Conservation (phyloP, 2,329 filamentous ascomycete genomes). For the Byssoonygena ceratinophila region DNA sequence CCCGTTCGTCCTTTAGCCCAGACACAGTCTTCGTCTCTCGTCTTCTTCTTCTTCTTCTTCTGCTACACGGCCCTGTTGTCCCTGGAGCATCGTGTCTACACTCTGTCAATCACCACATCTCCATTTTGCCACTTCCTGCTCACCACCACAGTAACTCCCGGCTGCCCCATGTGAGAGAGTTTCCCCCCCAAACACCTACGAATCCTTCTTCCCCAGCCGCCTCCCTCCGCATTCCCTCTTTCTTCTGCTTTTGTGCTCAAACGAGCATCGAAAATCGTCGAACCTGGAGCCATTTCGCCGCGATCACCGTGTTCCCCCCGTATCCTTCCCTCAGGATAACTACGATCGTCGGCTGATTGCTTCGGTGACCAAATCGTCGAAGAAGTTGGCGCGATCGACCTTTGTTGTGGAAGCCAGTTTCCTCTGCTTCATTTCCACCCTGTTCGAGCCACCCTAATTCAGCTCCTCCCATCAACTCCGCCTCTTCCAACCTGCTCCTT, state of each 20-base stretch:
- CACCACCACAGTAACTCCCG: neutral
- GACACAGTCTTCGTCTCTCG: too few species aligned
- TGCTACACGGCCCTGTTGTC: neutral
- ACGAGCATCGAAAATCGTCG: conserved; percentile 14
- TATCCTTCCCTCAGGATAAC: conserved; percentile 13
- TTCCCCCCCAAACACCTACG: neutral
- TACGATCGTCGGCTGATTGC: conserved; percentile 14
- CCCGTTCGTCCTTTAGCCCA: neutral
- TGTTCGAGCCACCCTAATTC: conserved; percentile 18
- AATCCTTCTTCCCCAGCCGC: neutral
- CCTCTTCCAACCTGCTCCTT: neutral
- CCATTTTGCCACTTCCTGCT: neutral
- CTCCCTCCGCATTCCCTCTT: neutral
- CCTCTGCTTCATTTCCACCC: conserved; percentile 18
- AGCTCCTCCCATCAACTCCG: neutral
- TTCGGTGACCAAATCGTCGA: conserved; percentile 13
- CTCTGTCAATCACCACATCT: neutral
- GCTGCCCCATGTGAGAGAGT: conserved; percentile 4
- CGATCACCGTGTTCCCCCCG: conserved; percentile 7
- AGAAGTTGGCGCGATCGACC: conserved; percentile 14
- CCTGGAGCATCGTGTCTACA: neutral
- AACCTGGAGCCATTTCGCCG: conserved; percentile 16
- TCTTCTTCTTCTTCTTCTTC: neutral
- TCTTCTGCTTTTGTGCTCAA: neutral
- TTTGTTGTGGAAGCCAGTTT: conserved; percentile 17